Base-by-base conservation (phyloP, 805 yeast genomes). In the Torulaspora quercuum region DNA sequence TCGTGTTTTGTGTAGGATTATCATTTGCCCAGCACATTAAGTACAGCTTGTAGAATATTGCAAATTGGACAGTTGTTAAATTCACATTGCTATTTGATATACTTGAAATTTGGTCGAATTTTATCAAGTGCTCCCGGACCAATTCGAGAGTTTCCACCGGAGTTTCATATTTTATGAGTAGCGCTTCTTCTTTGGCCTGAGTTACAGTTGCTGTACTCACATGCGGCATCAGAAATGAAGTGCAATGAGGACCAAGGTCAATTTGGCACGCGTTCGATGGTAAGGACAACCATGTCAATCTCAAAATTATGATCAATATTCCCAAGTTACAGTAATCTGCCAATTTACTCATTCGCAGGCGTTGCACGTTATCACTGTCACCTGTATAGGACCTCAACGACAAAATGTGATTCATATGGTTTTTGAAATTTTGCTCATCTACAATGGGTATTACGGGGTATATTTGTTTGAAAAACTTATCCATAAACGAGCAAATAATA, bases 371-470 rank as follows among this genome's bases (percentile, higher is more conserved):
- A 1, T 56, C 35, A 10, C 29, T 35, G 20, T 41, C 47, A 13
- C 10, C 25, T 5, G 41, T 29, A 19, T 26, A 25, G 9, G 39
- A 19, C 25, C 40, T 35, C 13, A 35, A 23, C 5, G 33, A 16
- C 25, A 58, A 39, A 21, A 61, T 60, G 34, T 54, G 55, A 33
- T 42, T 48, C 18, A 55, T 50, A 41, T 57, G 63, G 19, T 45
- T 41, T 35, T 54, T 58, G 64, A 64, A 35, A 48, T 61, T 52
- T 35, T 44, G 53, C 37, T 81, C 86, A 55, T 81, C 87, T 21
- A 81, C 59, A 44, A 73, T 77, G 3, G 92, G 89, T 48, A 81
- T 65, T 39, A 73, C 78, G 9, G 83, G 72, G 53, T 82, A 82
- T 4, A 81, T 59, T 21, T 69, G 66, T 7, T 67, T 68, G 52